Base-by-base conservation (phyloP, 495 filamentous ascomycete species). In the Xylaria palmicola region DNA sequence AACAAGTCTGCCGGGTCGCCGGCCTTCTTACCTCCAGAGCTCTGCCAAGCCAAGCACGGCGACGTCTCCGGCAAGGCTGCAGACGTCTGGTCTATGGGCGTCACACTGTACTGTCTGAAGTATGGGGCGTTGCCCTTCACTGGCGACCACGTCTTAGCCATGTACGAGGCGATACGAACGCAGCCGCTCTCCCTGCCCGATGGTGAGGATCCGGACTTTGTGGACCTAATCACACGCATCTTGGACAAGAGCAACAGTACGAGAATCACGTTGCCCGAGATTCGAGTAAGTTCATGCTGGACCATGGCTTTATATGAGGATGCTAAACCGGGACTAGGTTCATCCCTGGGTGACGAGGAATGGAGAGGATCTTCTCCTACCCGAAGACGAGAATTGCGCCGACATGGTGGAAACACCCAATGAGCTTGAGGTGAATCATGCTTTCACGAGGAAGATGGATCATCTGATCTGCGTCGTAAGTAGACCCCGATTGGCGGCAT, bases 51-150 rank as follows among this genome's bases (percentile, higher is more conserved):
- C 7, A 93, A 85, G 58, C 94, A 97, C 70, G 93, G 93, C 10
- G 86, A 92, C 65, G 87, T 98, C 1, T 90, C 88, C 3, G 94
- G 94, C 22, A 90, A 84, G 68, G 92, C 94, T 3, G 91, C 92
- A 6, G 94, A 98, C 75, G 89, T 98, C 29, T 98, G 94, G 94
- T 96, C 95, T 0, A 98, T 98, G 95, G 94, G 94, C 7, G 88
- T 97, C 2, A 93, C 93, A 1, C 75, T 98, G 12, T 98, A 96
- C 69, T 98, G 94, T 71, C 81, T 98, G 20, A 83, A 90, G 41
- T 98, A 94, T 72, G 94, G 94, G 13, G 79, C 75, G 41, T 83
- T 98, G 44, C 94, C 94, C 0, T 98, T 97, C 66, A 88, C 90
- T 63, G 81, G 88, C 54, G 74, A 81, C 9, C 86, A 85, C 30